phyloP scores from a whole-genome alignment of 306 rosid species.

The Coriaria nepalensis region DNA sequence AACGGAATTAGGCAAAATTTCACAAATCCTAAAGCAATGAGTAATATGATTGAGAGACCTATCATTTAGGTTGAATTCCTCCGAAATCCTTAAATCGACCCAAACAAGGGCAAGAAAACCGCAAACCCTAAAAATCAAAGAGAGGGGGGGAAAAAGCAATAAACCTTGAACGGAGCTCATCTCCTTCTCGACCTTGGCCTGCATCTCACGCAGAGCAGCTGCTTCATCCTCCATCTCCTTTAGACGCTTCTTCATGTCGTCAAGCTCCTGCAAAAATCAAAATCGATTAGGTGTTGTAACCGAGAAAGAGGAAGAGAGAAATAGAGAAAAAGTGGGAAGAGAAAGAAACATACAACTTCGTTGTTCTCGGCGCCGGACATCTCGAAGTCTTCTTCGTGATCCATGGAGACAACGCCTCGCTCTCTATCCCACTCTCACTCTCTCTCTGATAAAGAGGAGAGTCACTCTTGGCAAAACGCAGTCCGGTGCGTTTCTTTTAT shows the following conservation, averaged over 20 bases:
- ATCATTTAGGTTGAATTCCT: too few species aligned
- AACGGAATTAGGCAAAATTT: too few species aligned
- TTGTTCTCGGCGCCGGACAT: slow-evolving; percentile 31
- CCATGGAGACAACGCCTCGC: slow-evolving; percentile 18
- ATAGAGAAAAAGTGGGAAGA: neutral
- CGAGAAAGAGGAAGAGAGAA: too few species aligned
- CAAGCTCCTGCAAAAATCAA: slow-evolving; percentile 29
- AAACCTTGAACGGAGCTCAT: slow-evolving; percentile 49
- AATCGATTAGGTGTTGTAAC: neutral
- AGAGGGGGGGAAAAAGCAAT: neutral
- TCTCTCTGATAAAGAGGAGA: too few species aligned
- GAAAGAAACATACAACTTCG: slow-evolving; percentile 18
- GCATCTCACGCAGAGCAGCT: slow-evolving; percentile 53
- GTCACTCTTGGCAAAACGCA: too few species aligned
- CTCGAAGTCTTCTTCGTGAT: slow-evolving; percentile 39
- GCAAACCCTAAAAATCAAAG: neutral
- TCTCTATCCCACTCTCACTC: neutral
- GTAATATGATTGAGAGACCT: too few species aligned
- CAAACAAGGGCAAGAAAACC: neutral
- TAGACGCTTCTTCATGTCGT: slow-evolving; percentile 51
- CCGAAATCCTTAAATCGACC: too few species aligned
- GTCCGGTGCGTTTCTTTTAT: too few species aligned
- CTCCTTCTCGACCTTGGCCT: slow-evolving; percentile 47
- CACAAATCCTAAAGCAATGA: too few species aligned
- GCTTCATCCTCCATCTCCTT: slow-evolving; percentile 61